phyloP scores from a whole-genome alignment of 116 monocot genomes.

The Posidonia oceanica region DNA sequence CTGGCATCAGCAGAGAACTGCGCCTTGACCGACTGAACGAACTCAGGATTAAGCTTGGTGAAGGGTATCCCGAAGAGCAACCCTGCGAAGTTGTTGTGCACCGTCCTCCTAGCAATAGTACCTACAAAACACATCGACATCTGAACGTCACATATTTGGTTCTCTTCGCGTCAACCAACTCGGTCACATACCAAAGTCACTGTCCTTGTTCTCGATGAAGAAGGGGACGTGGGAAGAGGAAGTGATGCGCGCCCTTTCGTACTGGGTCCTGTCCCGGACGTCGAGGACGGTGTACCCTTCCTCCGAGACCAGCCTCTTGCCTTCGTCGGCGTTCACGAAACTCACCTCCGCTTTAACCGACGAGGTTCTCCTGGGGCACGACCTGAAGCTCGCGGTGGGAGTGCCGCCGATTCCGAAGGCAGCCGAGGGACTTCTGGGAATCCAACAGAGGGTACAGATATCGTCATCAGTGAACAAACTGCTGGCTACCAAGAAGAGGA shows the following conservation, averaged over 20 bases:
- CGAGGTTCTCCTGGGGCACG: background rate
- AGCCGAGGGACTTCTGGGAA: too few relatives aligned
- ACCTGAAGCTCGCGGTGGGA: background rate
- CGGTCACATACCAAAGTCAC: slow-evolving; percentile 44
- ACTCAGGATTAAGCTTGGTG: slow-evolving; percentile 75
- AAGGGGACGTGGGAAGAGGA: slow-evolving; percentile 57
- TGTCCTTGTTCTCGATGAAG: slow-evolving; percentile 79
- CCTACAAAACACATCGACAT: slow-evolving; percentile 23
- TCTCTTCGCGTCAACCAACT: background rate
- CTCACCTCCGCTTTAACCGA: slow-evolving; percentile 44
- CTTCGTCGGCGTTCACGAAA: slow-evolving; percentile 73
- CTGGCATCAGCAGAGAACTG: slow-evolving; percentile 63
- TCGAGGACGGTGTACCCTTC: slow-evolving; percentile 68
- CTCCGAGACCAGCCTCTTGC: slow-evolving; percentile 65
- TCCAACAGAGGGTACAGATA: too few relatives aligned
- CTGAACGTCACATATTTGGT: background rate
- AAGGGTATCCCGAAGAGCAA: slow-evolving; percentile 78
- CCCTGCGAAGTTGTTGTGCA: slow-evolving; percentile 88
- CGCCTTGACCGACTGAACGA: slow-evolving; percentile 41
- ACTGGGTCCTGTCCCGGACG: slow-evolving; percentile 69
- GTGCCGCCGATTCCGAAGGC: too few relatives aligned
- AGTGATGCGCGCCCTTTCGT: slow-evolving; percentile 51
- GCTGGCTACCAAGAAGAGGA: background rate
- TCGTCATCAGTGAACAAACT: background rate
- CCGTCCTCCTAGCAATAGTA: slow-evolving; percentile 57